These are phyloP conservation scores for Pisolithus sp. DNA, from an alignment of 768 basidiomycete species.

Conservation along the genomic window DNA sequence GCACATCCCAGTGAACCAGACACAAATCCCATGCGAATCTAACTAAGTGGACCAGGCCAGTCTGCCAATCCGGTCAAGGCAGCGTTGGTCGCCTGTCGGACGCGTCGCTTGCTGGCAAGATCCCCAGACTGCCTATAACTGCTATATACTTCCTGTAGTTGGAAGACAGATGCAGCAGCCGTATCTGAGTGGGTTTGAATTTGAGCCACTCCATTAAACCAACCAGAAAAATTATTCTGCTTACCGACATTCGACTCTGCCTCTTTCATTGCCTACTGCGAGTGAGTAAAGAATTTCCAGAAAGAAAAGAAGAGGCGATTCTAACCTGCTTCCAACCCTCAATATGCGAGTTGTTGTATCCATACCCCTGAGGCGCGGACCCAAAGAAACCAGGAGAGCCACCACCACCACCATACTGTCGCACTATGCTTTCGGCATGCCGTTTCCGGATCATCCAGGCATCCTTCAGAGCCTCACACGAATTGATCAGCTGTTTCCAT, in stretches of 20 bases:
- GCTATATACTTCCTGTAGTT: slow-evolving; percentile 67
- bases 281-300: slow-evolving; percentile 4
- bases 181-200: slow-evolving; percentile 23
- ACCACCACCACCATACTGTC: slow-evolving; percentile 37
- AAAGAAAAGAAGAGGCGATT: slow-evolving; percentile 5
- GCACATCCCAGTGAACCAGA: too few species aligned
- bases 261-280: slow-evolving; percentile 46
- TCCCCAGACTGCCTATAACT: slow-evolving; percentile 75
- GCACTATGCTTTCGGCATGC: slow-evolving; percentile 45
- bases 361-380: slow-evolving; percentile 28
- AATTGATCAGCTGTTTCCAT: slow-evolving; percentile 63
- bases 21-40: neutral
- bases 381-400: slow-evolving; percentile 22
- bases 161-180: slow-evolving; percentile 63
- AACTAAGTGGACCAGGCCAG: slow-evolving; percentile 48
- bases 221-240: slow-evolving; percentile 10
- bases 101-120: slow-evolving; percentile 62
- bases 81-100: slow-evolving; percentile 74
- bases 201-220: neutral
- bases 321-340: slow-evolving; percentile 55
- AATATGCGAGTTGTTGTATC: slow-evolving; percentile 35
- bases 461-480: slow-evolving; percentile 59
- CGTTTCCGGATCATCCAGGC: slow-evolving; percentile 59
- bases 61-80: slow-evolving; percentile 66
- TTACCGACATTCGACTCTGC: slow-evolving; percentile 48